Conservation (phyloP, 495 filamentous ascomycete genomes). For the Opeltia flavorubescens region DNA sequence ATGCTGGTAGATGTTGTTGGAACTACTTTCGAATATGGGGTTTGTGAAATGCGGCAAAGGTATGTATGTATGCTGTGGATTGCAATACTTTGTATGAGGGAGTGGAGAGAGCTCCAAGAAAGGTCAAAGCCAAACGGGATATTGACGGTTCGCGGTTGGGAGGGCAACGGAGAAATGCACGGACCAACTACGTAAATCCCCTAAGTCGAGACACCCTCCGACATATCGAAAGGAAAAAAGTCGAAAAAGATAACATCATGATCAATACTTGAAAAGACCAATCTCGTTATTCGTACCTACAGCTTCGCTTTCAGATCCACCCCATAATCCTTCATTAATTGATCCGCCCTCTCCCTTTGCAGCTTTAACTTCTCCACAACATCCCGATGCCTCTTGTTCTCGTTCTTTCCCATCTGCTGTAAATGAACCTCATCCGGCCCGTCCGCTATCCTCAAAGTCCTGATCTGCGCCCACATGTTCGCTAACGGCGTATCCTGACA, state of each 20-base stretch:
- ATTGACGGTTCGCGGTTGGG: not conserved
- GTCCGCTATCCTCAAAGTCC: constrained; percentile 75
- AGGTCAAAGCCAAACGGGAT: no score
- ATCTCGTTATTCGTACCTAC: constrained; percentile 16
- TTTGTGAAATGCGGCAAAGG: no score
- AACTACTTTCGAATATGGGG: not conserved
- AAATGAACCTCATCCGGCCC: constrained; percentile 91
- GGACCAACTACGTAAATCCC: no score
- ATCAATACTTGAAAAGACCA: no score
- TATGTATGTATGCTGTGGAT: no score
- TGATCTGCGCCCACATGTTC: constrained; percentile 69
- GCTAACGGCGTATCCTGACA: constrained; percentile 85
- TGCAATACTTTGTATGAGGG: no score
- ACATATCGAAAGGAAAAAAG: not conserved
- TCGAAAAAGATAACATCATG: not conserved
- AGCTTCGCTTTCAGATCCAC: constrained; percentile 36
- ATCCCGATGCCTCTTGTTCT: constrained; percentile 57
- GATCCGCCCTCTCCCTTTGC: constrained; percentile 51
- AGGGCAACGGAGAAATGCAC: no score
- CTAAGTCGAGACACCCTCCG: no score
- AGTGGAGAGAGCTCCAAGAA: no score
- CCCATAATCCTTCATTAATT: constrained; percentile 48
- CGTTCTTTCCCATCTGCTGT: constrained; percentile 75
- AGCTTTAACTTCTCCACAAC: constrained; percentile 46
- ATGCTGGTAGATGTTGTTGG: not conserved